These are phyloP conservation scores for Quercus tomentella DNA, from an alignment of 331 rosid genomes.

Conservation along the genomic window DNA sequence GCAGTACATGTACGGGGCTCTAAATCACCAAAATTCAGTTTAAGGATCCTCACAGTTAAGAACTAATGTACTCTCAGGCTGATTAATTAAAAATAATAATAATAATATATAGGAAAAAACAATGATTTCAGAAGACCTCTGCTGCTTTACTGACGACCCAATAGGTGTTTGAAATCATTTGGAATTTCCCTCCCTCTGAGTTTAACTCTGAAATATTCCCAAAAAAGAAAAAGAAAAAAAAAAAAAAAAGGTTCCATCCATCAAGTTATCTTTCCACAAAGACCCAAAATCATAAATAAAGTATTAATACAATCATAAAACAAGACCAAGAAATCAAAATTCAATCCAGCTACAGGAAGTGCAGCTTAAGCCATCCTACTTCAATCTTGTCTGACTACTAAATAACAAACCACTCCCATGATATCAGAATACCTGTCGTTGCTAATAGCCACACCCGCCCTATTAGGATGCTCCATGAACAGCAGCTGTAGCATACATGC, in stretches of 20 bases:
- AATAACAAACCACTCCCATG: conserved; percentile 19
- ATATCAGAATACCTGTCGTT: conserved; percentile 24
- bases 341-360: conserved; percentile 33
- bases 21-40: background rate
- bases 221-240: background rate
- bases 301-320: conserved; percentile 34
- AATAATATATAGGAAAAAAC: background rate
- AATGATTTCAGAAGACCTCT: background rate
- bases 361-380: conserved; percentile 51
- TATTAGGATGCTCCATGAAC: conserved; percentile 62
- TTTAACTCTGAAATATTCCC: background rate
- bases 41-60: background rate
- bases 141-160: background rate
- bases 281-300: conserved; percentile 38
- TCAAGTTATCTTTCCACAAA: background rate
- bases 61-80: background rate
- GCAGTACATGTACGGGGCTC: background rate
- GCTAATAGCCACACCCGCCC: background rate
- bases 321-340: conserved; percentile 40
- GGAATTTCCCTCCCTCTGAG: background rate
- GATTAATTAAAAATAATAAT: background rate
- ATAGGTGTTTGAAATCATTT: background rate
- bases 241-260: background rate
- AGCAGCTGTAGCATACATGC: conserved; percentile 56
- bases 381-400: conserved; percentile 18